Percentiles rank a stretch among this genome's conserved stretches.
phyloP scores from a whole-genome alignment of 805 yeast species.

The Ogataea sp. region DNA sequence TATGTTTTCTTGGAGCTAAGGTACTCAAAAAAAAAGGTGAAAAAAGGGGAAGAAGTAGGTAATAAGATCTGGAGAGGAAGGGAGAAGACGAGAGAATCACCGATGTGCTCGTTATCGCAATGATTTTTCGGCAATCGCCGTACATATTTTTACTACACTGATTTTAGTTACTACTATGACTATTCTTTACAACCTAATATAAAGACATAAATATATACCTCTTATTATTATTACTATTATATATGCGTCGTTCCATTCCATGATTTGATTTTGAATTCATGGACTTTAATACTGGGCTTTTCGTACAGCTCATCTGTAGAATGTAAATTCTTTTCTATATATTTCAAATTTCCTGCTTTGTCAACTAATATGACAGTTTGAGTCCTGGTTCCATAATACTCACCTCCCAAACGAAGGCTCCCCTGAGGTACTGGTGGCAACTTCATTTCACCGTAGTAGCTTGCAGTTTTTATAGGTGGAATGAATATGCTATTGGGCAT shows the following conservation, averaged over 20 bases:
- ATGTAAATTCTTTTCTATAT: conserved; percentile 56
- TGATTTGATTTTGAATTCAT: conserved; percentile 12
- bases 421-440: background rate
- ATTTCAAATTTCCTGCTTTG: conserved; percentile 40
- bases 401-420: conserved; percentile 32
- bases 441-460: conserved; percentile 2
- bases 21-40: too few relatives aligned
- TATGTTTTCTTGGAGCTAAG: too few relatives aligned
- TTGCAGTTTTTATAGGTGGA: conserved; percentile 49
- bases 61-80: too few relatives aligned
- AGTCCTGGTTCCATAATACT: conserved; percentile 78
- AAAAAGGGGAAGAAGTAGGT: too few relatives aligned
- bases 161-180: too few relatives aligned
- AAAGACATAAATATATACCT: too few relatives aligned
- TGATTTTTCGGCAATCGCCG: too few relatives aligned
- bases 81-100: too few relatives aligned
- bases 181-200: too few relatives aligned
- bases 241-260: conserved; percentile 4
- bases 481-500: conserved; percentile 59
- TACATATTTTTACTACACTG: too few relatives aligned
- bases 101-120: too few relatives aligned
- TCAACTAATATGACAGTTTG: conserved; percentile 69
- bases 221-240: background rate
- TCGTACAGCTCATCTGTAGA: conserved; percentile 30
- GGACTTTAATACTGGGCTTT: conserved; percentile 9